These are phyloP conservation scores for Euptelea pleiosperma DNA, from an alignment of 164 flowering plant species.

Conservation along the genomic window DNA sequence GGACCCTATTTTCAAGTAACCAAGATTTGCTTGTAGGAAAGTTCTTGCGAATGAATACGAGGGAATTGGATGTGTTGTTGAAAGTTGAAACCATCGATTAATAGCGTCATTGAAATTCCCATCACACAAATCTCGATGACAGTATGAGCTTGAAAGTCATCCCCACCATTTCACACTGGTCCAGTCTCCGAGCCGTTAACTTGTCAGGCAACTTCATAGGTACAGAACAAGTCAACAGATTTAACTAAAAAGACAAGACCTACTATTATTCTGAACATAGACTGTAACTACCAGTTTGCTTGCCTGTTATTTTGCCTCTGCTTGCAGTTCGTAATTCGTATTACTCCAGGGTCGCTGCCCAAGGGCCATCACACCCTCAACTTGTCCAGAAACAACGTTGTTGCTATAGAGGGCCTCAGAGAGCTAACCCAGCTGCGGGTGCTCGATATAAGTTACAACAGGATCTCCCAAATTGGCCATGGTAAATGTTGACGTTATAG, in stretches of 20 bases:
- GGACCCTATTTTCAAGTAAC: no score
- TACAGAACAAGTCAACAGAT: slow-evolving; percentile 18
- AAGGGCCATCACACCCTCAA: slow-evolving; percentile 81
- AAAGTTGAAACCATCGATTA: no score
- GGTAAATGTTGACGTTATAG: slow-evolving; percentile 37
- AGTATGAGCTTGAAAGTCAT: slow-evolving; percentile 67
- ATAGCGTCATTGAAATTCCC: no score
- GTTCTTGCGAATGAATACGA: no score
- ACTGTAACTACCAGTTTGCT: not conserved
- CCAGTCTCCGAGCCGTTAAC: slow-evolving; percentile 74
- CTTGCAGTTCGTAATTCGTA: slow-evolving; percentile 73
- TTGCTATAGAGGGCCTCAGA: slow-evolving; percentile 79
- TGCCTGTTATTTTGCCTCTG: slow-evolving; percentile 5
- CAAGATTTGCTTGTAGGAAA: no score
- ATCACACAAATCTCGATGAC: no score
- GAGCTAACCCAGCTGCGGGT: slow-evolving; percentile 68
- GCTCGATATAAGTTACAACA: slow-evolving; percentile 91
- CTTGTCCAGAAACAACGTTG: slow-evolving; percentile 86
- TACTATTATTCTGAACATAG: not conserved
- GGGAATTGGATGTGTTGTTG: no score
- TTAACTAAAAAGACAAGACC: not conserved
- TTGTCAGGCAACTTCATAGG: slow-evolving; percentile 83
- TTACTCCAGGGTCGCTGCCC: slow-evolving; percentile 79
- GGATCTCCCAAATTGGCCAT: slow-evolving; percentile 75
- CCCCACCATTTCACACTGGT: slow-evolving; percentile 53